Conservation (phyloP, 495 filamentous ascomycete species). For the Xylaria scruposa region DNA sequence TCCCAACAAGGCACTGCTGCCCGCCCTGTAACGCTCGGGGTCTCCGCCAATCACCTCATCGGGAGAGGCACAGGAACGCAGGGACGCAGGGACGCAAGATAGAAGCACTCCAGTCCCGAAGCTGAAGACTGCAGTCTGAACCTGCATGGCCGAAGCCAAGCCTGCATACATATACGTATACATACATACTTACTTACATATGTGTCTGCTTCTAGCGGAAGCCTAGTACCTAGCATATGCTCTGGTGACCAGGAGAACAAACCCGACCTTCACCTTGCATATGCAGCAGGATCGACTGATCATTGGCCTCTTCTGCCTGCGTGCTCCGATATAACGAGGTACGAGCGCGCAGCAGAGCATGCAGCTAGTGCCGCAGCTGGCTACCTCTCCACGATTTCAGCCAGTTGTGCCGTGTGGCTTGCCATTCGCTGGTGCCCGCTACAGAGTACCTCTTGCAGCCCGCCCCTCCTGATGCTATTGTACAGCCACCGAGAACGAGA, state of each 20-base stretch:
- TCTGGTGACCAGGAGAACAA: constrained; percentile 6
- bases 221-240: neutral
- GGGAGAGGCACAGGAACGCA: constrained; percentile 18
- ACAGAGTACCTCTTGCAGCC: neutral
- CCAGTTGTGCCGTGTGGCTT: constrained; percentile 5
- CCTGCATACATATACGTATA: neutral
- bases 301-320: constrained; percentile 6
- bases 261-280: constrained; percentile 17
- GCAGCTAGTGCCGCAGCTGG: constrained; percentile 24
- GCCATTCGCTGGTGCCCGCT: neutral
- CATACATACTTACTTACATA: neutral
- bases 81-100: neutral
- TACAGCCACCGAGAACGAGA: constrained; percentile 16
- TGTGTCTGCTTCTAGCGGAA: neutral
- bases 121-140: constrained; percentile 18
- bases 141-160: constrained; percentile 14
- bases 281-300: constrained; percentile 8
- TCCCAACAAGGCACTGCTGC: constrained; percentile 2
- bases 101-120: neutral
- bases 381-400: constrained; percentile 17
- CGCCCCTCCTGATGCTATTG: constrained; percentile 4
- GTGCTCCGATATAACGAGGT: constrained; percentile 9
- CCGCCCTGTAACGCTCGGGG: constrained; percentile 1
- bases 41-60: constrained; percentile 6
- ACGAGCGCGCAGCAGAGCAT: constrained; percentile 21